Base-by-base conservation (phyloP, 1,284 basidiomycete species). In the Apiotrichum laibachii region DNA sequence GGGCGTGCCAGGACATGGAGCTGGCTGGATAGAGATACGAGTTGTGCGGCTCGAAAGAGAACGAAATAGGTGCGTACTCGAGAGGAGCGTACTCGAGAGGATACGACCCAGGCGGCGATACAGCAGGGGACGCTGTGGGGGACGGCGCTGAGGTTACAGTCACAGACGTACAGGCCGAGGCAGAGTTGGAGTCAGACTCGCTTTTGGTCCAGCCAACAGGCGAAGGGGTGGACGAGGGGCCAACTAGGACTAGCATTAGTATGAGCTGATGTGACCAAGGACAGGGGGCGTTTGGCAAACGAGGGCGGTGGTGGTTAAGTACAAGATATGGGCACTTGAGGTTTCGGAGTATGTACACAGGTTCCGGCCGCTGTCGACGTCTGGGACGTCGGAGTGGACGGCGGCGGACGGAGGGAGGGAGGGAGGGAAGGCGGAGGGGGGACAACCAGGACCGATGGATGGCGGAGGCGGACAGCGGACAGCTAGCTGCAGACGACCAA, bases 1-100 rank as follows among this genome's bases (percentile, higher is more conserved):
- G 59, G 6, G 42, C 50, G 47, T 54, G 55, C 59, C 59, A 60
- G 8, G 34, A 35, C 59, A 60, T 60, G 37, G 15, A 21, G 39
- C 18, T 21, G 40, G 18, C n/a, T 34, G 49, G 48, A 48, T 46
- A 54, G 21, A 39, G 39, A 19, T 43, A 43, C n/a, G 42, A 5
- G 18, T 7, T 19, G 18, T 16, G 3, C 6, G 9, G 6, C n/a
- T 13, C 6, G 7, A 43, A 2, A 7, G n/a, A 46, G 11, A 22
- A 22, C 11, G 22, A 31, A 12, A 8, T 13, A 16, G n/a, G n/a
- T n/a, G n/a, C n/a, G n/a, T n/a, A n/a, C n/a, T n/a, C n/a, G n/a
- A 16, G 8, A 16, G 42, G 13, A 16, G 42, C 16, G 42, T 43
- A 43, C 42, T n/a, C 18, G n/a, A 19, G 18, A 11, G n/a, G 7